These are phyloP conservation scores for Penicillium herquei DNA, from an alignment of 495 filamentous ascomycete genomes.

Conservation along the genomic window DNA sequence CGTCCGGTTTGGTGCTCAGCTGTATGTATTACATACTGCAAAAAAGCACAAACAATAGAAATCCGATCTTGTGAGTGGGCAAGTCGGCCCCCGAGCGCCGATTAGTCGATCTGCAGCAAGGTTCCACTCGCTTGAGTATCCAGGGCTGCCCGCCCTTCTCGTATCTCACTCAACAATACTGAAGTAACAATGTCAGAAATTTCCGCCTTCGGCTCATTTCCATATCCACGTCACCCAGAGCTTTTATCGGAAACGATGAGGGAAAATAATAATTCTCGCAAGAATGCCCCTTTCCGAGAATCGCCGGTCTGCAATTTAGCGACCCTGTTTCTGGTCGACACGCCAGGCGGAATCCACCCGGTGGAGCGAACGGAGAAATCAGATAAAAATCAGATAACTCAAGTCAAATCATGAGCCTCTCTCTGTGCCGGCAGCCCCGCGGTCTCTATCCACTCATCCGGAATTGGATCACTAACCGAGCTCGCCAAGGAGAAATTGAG, in stretches of 20 bases:
- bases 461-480: constrained; percentile 9
- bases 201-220: background rate
- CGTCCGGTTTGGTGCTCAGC: too few species aligned
- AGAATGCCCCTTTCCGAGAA: background rate
- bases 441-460: constrained; percentile 16
- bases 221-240: background rate
- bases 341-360: constrained; percentile 16
- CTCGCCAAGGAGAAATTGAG: constrained; percentile 13
- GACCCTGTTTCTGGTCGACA: constrained; percentile 3
- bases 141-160: too few species aligned
- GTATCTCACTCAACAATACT: too few species aligned
- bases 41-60: too few species aligned
- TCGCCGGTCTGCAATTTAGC: background rate
- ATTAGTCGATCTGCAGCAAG: background rate
- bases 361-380: constrained; percentile 27
- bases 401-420: constrained; percentile 20
- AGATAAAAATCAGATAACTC: constrained; percentile 32
- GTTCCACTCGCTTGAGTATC: background rate
- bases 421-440: constrained; percentile 11
- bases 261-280: background rate
- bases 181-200: too few species aligned
- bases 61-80: too few species aligned
- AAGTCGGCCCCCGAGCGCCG: too few species aligned
- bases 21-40: too few species aligned
- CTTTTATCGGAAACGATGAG: background rate